Evolutionary conservation across 177 flowering plant species (phyloP), one percentile per base, ranked within the genome.

Genomic region (Vitis hybrid): DNA sequence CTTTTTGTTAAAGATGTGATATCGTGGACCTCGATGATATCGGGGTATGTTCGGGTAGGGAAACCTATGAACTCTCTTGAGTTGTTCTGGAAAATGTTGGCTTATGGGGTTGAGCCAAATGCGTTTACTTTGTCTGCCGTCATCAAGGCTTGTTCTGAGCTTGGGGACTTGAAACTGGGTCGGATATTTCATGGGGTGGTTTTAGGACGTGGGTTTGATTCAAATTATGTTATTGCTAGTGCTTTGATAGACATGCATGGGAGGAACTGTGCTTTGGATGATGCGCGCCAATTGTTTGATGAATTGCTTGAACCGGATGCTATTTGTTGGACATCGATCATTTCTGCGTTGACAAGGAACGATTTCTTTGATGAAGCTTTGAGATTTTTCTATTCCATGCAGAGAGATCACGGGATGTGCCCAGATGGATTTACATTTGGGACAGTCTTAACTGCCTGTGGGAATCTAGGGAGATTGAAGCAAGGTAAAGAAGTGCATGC

Each of bases 201-300:
- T 15, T 47, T 87, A 20, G 74, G 51, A 22, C 76, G 80, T 69
- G 94, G 98, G 15, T 89, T 90, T 51, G 84, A 76, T 38, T 69
- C 70, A 9, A 87, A 90, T 81, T 50, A 52, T 57, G 95, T 90
- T 15, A 85, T 95, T 71, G 67, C 75, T 1, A 83, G 94, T 65
- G 77, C 96, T 6, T 76, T 93, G 78, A 83, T 91, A n/a, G 92
- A 88, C 70, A 83, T 92, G 92, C 93, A 92, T 76, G 99, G 99
- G 15, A 83, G 80, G 79, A 88, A 78, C 67, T 24, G 11, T 2
- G 31, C 50, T 4, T 2, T 74, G 11, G 66, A 49, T 7, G 83
- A 82, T 38, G 94, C 89, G 10, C 78, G 72, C 59, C 65, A 51
- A 67, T 15, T 95, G 89, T 93, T 95, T 65, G 89, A 83, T 68